Evolutionary conservation across 495 filamentous ascomycete species (phyloP), one percentile per base, ranked within the genome.

Genomic region (Pseudoneurospora amorphoporcata): DNA sequence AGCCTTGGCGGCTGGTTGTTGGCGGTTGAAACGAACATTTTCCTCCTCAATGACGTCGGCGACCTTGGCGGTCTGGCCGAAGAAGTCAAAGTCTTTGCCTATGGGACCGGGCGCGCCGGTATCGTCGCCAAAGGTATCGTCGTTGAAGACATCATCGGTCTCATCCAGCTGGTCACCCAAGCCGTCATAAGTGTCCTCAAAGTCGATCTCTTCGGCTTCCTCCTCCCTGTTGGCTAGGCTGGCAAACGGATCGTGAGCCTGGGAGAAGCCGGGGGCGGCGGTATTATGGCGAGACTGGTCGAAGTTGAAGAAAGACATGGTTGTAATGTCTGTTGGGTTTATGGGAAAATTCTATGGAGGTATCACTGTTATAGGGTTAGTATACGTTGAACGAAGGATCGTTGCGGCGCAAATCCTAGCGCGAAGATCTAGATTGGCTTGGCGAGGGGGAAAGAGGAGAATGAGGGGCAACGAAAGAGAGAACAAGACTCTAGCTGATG

Each of bases 121-220:
- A 58, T 79, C 83, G 53, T 23, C 53, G 72, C 95, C 95, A 76
- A 99, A 99, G n/a, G 95, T 99, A 79, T 97, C 96, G 77, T 98
- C 93, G 81, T 99, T 99, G 86, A 98, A 93, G 53, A 87, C 93
- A 84, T 99, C 95, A 76, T 94, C 92, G 19, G 93, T 92, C 77
- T 98, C 94, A 76, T 97, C 91, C 39, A 99, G 88, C 79, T 92
- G 89, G 80, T 97, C 92, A 4, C 94, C 95, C 29, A 98, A 85
- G 3, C 95, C 95, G 82, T 99, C 96, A 79, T 99, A 98, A 39
- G 95, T 98, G 77, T 99, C 95, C 75, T 99, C 95, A 75, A 98
- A 99, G 73, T 98, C 94, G 71, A 98, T 75, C 37, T 87, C 94
- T 82, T 88, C 94, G 87, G 87, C 92, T 77, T 96, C 90, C 53